phyloP scores from a whole-genome alignment of 164 flowering plant genomes.

The Liquidambar formosana region DNA sequence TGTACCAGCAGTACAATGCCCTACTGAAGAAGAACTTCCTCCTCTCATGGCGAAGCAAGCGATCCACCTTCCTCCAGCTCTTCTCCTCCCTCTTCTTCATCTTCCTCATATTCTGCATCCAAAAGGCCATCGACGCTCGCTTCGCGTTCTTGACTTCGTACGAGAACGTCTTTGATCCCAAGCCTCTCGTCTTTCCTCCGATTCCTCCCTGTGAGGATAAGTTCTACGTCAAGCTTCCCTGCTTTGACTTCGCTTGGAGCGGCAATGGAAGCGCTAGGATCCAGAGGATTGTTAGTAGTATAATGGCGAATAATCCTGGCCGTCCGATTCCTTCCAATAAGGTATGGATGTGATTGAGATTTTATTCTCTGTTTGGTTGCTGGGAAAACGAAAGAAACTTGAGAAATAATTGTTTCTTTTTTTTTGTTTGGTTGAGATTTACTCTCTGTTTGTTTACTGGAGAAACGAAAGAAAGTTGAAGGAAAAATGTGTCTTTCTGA shows the following conservation, averaged over 20 bases:
- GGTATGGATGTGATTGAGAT: no score
- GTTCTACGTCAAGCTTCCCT: constrained; percentile 57
- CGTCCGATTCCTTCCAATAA: no score
- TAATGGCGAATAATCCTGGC: constrained; percentile 82
- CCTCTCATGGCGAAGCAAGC: no score
- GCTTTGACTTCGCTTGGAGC: constrained; percentile 92
- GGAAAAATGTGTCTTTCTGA: no score
- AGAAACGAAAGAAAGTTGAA: not conserved
- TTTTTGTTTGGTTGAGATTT: not conserved
- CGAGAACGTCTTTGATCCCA: constrained; percentile 51
- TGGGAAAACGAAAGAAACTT: constrained; percentile 56
- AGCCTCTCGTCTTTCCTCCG: no score
- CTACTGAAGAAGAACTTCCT: no score
- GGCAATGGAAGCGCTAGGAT: constrained; percentile 53
- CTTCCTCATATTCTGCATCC: no score
- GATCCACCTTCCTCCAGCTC: no score
- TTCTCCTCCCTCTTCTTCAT: no score
- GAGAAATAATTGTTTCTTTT: no score
- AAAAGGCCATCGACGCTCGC: constrained; percentile 55
- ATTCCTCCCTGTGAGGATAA: constrained; percentile 90
- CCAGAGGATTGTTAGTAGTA: constrained; percentile 46
- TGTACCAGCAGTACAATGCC: no score
- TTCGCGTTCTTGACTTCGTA: constrained; percentile 49
- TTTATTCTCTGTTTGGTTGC: no score
- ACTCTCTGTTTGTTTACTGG: constrained; percentile 3